Conservation (phyloP, 2,329 filamentous ascomycete genomes). For the Stylonectria norvegica region DNA sequence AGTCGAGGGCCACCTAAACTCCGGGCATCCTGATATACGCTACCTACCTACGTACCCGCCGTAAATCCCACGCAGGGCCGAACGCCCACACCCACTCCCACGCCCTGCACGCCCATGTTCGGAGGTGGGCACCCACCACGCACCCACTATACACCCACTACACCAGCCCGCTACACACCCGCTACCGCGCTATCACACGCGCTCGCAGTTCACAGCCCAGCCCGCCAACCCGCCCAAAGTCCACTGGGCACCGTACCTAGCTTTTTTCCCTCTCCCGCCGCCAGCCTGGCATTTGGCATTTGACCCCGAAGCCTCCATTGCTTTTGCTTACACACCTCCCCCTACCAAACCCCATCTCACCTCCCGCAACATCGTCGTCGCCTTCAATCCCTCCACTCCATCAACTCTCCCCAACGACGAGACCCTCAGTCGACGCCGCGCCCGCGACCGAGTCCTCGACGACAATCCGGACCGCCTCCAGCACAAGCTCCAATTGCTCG, state of each 20-base stretch:
- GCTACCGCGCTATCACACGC: too few relatives aligned
- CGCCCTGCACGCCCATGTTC: too few relatives aligned
- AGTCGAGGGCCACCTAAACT: too few relatives aligned
- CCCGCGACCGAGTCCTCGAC: slow-evolving; percentile 12
- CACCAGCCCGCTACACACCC: too few relatives aligned
- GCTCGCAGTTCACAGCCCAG: too few relatives aligned
- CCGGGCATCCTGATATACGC: neutral
- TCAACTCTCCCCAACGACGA: slow-evolving; percentile 20
- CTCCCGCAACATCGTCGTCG: slow-evolving; percentile 15
- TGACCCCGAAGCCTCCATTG: slow-evolving; percentile 17
- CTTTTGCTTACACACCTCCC: slow-evolving; percentile 30
- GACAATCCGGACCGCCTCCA: too few relatives aligned
- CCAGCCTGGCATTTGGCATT: too few relatives aligned
- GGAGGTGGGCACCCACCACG: too few relatives aligned
- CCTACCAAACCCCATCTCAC: slow-evolving; percentile 13
- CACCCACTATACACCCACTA: too few relatives aligned
- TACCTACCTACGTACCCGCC: neutral
- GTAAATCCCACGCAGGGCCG: neutral
- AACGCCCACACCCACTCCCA: neutral
- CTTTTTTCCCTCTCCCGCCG: slow-evolving; percentile 24
- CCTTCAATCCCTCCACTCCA: slow-evolving; percentile 17
- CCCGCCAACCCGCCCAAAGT: slow-evolving; percentile 20
- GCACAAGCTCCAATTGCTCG: slow-evolving; percentile 25
- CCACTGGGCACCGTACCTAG: too few relatives aligned
- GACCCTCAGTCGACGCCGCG: slow-evolving; percentile 20